Base-by-base conservation (phyloP, 371 early-diverging fungal genomes). In the Amoeboaphelidium protococcarum region DNA sequence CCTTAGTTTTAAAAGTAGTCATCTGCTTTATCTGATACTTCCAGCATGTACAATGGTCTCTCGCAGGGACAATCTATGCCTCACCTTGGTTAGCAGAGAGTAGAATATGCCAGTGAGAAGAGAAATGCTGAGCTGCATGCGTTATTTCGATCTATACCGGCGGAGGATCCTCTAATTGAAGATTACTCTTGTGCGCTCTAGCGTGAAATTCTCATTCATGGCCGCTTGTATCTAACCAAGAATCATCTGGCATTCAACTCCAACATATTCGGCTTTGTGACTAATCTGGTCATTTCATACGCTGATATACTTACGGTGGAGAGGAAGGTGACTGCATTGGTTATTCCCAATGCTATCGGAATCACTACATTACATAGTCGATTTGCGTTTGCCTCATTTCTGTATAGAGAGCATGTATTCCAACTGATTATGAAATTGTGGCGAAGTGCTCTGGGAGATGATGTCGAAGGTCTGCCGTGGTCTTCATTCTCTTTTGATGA, bases 201-300 rank as follows among this genome's bases (percentile, higher is more conserved):
- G 56, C 80, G 79, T 41, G 92, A 90, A 44, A 85, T 92, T 25
- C 60, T 81, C 10, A 69, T 90, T 2, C 94, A 91, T 52, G 94
- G 94, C 1, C 66, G 85, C 25, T 57, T 90, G 49, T 91, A 80
- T 59, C 59, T 90, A 50, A 83, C 86, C 19, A 78, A 81, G 50
- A 68, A 74, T 57, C 71, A 79, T 46, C 57, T 91, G 2, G 84
- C 87, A 59, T 92, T 92, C 56, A 74, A 90, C 55, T 81, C 91
- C 48, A 89, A 85, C 55, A 88, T 91, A 47, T 80, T 91, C 60
- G 89, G 94, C n/a, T 90, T 87, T 78, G 74, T 90, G 26, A 89
- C 81, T 22, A 77, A 79, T 75, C 54, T 89, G 43, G 77, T 82
- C 1, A 78, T 90, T 46, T 71, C 75, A 1, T 75, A 86, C 52